A percentile compares a stretch with the other conserved stretches of the same genome.
phyloP scores from a whole-genome alignment of 2,329 filamentous ascomycete genomes.

The Xylaria sp. region DNA sequence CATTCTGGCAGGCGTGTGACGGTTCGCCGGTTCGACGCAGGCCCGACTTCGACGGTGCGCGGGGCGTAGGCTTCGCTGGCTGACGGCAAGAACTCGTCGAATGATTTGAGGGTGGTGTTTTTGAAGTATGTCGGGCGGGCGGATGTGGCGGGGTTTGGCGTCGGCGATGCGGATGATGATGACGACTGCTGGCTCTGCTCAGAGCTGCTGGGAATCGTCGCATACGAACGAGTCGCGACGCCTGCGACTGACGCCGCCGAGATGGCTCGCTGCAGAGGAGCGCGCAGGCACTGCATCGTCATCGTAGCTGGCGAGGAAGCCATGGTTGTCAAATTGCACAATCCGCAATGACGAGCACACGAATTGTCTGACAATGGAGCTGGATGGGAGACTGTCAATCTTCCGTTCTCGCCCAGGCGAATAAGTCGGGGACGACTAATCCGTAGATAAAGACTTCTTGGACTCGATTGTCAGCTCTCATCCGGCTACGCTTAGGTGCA shows the following conservation, averaged over 20 bases:
- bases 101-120: slow-evolving; percentile 50
- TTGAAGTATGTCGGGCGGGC: slow-evolving; percentile 53
- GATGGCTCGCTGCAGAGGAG: slow-evolving; percentile 29
- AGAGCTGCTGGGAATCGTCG: slow-evolving; percentile 28
- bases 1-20: slow-evolving; percentile 78
- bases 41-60: slow-evolving; percentile 59
- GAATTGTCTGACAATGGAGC: not conserved
- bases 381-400: not conserved
- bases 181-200: slow-evolving; percentile 7
- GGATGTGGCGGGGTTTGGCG: slow-evolving; percentile 13
- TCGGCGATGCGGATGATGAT: slow-evolving; percentile 18
- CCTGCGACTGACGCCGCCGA: slow-evolving; percentile 19
- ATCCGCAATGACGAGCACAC: not conserved
- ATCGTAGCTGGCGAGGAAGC: slow-evolving; percentile 26
- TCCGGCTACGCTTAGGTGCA: not conserved
- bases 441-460: not conserved
- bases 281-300: slow-evolving; percentile 27
- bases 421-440: not conserved
- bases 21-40: slow-evolving; percentile 56
- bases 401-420: not conserved
- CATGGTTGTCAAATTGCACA: slow-evolving; percentile 18
- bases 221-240: slow-evolving; percentile 24
- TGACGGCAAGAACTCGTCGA: slow-evolving; percentile 53
- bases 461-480: not conserved
- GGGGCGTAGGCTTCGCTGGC: slow-evolving; percentile 54